Percentiles rank a stretch among this genome's conserved stretches.
These are phyloP conservation scores for Apiospora rasikravindrae DNA, from an alignment of 2,329 filamentous ascomycete species.

Conservation along the genomic window DNA sequence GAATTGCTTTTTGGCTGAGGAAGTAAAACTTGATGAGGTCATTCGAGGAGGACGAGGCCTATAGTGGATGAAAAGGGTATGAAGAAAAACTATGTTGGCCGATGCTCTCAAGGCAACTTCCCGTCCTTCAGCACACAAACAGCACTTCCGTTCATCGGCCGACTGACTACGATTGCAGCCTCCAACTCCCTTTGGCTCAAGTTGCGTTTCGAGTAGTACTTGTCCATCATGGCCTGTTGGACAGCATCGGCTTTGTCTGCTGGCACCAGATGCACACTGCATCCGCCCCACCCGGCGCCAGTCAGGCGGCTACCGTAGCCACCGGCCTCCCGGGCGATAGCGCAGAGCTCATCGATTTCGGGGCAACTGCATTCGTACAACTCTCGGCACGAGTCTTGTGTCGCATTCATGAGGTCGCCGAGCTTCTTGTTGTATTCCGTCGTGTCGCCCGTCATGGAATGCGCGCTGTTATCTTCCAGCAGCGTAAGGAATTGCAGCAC, in stretches of 20 bases:
- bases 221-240: slow-evolving; percentile 74
- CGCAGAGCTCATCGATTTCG: slow-evolving; percentile 89
- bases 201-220: slow-evolving; percentile 78
- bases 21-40: neutral
- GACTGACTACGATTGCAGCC: slow-evolving; percentile 85
- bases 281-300: slow-evolving; percentile 96
- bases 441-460: slow-evolving; percentile 57
- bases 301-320: slow-evolving; percentile 86
- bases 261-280: slow-evolving; percentile 90
- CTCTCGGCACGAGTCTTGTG: slow-evolving; percentile 85
- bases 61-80: neutral
- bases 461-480: slow-evolving; percentile 60
- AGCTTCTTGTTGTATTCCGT: slow-evolving; percentile 68
- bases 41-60: neutral
- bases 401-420: slow-evolving; percentile 85
- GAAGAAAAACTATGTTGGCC: neutral
- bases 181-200: slow-evolving; percentile 73
- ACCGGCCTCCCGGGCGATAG: slow-evolving; percentile 77
- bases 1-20: neutral
- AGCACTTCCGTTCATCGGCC: slow-evolving; percentile 77
- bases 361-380: slow-evolving; percentile 91
- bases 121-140: slow-evolving; percentile 44
- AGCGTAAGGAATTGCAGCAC: slow-evolving; percentile 84
- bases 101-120: slow-evolving; percentile 1
- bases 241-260: slow-evolving; percentile 81